These are phyloP conservation scores for Neurospora sp. DNA, from an alignment of 2,329 filamentous ascomycete genomes.

Conservation along the genomic window DNA sequence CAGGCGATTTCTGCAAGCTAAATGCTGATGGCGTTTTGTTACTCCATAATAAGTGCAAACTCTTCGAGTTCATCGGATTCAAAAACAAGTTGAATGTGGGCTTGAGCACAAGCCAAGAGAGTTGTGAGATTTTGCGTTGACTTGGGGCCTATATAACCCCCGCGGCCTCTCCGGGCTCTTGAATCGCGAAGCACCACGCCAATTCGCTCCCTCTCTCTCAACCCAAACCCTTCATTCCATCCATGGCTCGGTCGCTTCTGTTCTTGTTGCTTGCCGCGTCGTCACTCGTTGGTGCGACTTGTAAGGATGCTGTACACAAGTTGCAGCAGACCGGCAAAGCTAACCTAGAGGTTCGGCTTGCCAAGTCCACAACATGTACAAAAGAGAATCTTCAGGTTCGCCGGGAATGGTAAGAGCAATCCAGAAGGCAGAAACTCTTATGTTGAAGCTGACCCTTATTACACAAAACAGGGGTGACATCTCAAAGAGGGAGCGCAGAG, in stretches of 20 bases:
- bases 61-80: neutral
- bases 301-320: slow-evolving; percentile 19
- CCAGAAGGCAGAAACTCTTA: neutral
- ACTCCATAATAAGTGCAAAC: neutral
- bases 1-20: neutral
- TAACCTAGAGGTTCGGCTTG: slow-evolving; percentile 18
- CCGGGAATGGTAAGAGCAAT: slow-evolving; percentile 19
- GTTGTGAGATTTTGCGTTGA: neutral
- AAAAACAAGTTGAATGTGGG: neutral
- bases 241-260: slow-evolving; percentile 16
- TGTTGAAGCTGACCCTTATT: neutral
- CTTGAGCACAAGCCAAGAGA: neutral
- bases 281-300: slow-evolving; percentile 12
- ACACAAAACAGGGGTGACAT: slow-evolving; percentile 19
- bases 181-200: neutral
- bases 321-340: slow-evolving; percentile 20
- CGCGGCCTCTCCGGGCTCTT: neutral
- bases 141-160: slow-evolving; percentile 1
- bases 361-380: slow-evolving; percentile 24
- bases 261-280: slow-evolving; percentile 16
- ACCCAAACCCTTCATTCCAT: neutral
- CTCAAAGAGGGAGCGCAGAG: slow-evolving; percentile 17
- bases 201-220: neutral
- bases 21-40: neutral
- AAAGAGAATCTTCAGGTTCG: slow-evolving; percentile 22